These are phyloP conservation scores for Paramyrothecium sp. DNA, from an alignment of 2,329 filamentous ascomycete genomes.

Conservation along the genomic window DNA sequence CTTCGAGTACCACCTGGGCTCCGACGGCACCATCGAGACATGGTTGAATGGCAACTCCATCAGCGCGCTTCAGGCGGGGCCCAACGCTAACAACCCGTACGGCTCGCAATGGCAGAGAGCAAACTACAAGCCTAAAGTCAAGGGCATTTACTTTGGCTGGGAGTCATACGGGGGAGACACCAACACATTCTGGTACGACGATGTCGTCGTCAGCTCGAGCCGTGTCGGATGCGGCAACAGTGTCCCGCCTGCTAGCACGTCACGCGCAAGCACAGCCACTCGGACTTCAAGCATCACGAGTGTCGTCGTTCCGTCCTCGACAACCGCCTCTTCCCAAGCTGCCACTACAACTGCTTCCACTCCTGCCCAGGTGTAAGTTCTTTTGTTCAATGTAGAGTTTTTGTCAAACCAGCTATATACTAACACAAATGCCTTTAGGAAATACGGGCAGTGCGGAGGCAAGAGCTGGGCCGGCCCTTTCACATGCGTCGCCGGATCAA, in stretches of 20 bases:
- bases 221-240: conserved; percentile 15
- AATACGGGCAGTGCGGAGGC: conserved; percentile 1
- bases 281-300: neutral
- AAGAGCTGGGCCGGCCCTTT: neutral
- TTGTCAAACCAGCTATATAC: neutral
- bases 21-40: conserved; percentile 58
- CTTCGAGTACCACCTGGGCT: conserved; percentile 59
- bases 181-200: conserved; percentile 65
- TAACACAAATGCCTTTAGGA: neutral
- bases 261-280: neutral
- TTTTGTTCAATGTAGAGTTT: neutral
- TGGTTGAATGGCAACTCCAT: conserved; percentile 56
- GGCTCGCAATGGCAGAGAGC: conserved; percentile 52
- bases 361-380: neutral
- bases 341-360: neutral
- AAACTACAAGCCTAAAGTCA: conserved; percentile 48
- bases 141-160: conserved; percentile 60
- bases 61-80: conserved; percentile 46
- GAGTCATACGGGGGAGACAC: conserved; percentile 59
- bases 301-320: neutral
- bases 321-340: neutral
- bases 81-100: conserved; percentile 39
- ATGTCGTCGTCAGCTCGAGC: conserved; percentile 42
- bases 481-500: neutral
- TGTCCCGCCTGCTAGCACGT: neutral